A percentile compares a stretch with the other conserved stretches of the same genome.
phyloP scores from a whole-genome alignment of 441 rosid genomes.

The Rhodomyrtus psidioides region DNA sequence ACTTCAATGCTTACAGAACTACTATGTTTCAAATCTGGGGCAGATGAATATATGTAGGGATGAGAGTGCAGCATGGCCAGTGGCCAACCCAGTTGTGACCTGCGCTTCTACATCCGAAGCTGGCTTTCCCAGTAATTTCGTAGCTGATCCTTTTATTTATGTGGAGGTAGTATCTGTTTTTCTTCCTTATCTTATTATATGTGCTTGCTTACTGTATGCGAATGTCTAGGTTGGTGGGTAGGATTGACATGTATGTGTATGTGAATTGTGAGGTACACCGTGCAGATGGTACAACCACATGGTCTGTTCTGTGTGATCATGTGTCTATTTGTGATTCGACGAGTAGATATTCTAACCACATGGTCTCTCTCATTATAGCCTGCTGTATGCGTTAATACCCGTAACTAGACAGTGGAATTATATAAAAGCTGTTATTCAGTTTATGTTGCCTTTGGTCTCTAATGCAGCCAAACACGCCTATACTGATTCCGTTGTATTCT shows the following conservation, averaged over 20 bases:
- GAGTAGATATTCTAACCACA: neutral
- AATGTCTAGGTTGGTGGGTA: neutral
- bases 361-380: neutral
- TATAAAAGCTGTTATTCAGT: neutral
- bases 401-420: neutral
- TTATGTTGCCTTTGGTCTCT: neutral
- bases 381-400: neutral
- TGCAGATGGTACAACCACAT: neutral
- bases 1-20: neutral
- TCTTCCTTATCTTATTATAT: neutral
- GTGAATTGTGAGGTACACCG: neutral
- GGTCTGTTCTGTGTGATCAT: neutral
- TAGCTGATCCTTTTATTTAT: conserved; percentile 91
- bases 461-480: neutral
- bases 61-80: conserved; percentile 83
- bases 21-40: conserved; percentile 7
- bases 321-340: neutral
- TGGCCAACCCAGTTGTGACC: conserved; percentile 83
- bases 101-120: conserved; percentile 76
- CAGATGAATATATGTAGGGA: conserved; percentile 71
- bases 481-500: neutral
- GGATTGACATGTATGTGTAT: neutral
- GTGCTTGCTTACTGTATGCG: neutral
- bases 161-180: conserved; percentile 39
- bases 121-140: conserved; percentile 82